A percentile compares a stretch with the other conserved stretches of the same genome.
These are phyloP conservation scores for Candolleomyces aberdarensis DNA, from an alignment of 768 basidiomycete genomes.

Conservation along the genomic window DNA sequence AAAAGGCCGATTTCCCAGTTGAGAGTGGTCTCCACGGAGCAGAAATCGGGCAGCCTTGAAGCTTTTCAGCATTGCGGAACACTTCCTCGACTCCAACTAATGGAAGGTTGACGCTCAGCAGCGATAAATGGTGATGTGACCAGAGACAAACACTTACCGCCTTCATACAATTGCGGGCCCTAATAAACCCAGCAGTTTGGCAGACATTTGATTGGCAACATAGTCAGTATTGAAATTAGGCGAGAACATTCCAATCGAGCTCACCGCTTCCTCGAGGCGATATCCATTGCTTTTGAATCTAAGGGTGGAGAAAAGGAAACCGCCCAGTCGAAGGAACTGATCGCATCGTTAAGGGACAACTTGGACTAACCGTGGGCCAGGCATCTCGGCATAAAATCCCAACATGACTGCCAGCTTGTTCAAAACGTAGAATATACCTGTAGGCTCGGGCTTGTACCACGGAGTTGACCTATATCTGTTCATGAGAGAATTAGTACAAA, in stretches of 20 bases:
- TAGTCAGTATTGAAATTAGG: background rate
- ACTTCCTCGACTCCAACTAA: slow-evolving; percentile 41
- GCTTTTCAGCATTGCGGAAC: slow-evolving; percentile 34
- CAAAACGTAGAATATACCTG: slow-evolving; percentile 18
- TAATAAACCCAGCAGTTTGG: background rate
- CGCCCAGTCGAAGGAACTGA: no score
- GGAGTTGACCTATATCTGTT: slow-evolving; percentile 33
- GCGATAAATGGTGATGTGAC: background rate
- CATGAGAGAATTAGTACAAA: slow-evolving; percentile 17
- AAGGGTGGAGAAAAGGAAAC: background rate
- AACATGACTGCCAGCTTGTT: slow-evolving; percentile 31
- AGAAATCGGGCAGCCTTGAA: slow-evolving; percentile 41
- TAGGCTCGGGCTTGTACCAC: slow-evolving; percentile 44
- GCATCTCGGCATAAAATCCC: slow-evolving; percentile 35
- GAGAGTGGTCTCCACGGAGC: slow-evolving; percentile 3
- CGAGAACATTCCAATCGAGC: no score
- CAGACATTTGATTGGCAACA: slow-evolving; percentile 7
- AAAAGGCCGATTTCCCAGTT: no score
- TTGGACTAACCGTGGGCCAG: slow-evolving; percentile 29
- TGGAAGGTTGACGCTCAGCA: background rate
- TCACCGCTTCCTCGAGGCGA: slow-evolving; percentile 35
- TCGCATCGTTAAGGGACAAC: no score
- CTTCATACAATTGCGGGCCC: slow-evolving; percentile 37
- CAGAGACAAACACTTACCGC: slow-evolving; percentile 23
- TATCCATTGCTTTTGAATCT: slow-evolving; percentile 38